Percentiles rank a stretch among this genome's conserved stretches.
phyloP scores from a whole-genome alignment of 495 filamentous ascomycete genomes.

The Xylaria curta region DNA sequence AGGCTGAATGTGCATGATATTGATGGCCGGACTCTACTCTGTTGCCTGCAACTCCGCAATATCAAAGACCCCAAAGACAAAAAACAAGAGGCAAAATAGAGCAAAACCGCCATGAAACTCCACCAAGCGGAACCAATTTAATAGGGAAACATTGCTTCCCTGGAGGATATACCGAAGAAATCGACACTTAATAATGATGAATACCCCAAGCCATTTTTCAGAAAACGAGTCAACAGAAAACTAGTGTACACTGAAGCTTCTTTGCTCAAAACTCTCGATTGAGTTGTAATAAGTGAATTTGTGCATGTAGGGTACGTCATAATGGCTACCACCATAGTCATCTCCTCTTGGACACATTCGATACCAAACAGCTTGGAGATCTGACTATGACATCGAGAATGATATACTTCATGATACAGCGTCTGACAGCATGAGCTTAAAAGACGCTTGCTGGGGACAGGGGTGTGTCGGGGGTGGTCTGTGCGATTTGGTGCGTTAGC shows the following conservation, averaged over 20 bases:
- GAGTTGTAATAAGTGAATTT: background rate
- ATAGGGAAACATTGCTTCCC: background rate
- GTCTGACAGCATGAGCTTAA: constrained; percentile 15
- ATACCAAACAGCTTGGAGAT: too few relatives aligned
- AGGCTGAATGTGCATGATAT: background rate
- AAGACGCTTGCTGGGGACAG: constrained; percentile 35
- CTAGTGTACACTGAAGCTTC: constrained; percentile 5
- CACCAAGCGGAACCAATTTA: constrained; percentile 7
- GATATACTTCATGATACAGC: background rate
- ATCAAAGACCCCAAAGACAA: background rate
- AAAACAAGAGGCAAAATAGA: background rate
- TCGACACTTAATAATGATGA: background rate
- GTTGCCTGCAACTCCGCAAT: constrained; percentile 4
- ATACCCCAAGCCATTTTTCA: background rate
- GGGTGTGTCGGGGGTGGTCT: constrained; percentile 32
- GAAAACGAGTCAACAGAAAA: background rate
- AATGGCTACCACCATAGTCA: background rate
- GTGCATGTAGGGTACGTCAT: background rate
- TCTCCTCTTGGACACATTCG: background rate
- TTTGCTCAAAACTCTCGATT: background rate
- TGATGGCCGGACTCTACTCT: background rate
- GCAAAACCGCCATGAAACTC: background rate
- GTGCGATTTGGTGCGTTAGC: constrained; percentile 6
- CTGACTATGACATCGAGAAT: background rate
- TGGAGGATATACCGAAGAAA: constrained; percentile 8